Evolutionary conservation across 2,329 filamentous ascomycete genomes (phyloP), one percentile per base, ranked within the genome.

Genomic region (Trichophyton simii): DNA sequence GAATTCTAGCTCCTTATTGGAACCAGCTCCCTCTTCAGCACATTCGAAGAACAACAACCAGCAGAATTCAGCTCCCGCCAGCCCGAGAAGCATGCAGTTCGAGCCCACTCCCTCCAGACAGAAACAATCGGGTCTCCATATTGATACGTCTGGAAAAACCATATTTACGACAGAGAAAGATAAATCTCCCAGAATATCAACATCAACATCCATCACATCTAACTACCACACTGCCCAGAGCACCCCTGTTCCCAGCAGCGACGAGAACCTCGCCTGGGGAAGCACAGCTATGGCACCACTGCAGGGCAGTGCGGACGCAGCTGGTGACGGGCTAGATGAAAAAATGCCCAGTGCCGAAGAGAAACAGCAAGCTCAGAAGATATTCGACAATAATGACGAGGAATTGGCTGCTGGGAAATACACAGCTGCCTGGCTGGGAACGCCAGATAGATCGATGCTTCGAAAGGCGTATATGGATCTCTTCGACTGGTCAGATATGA

Each of bases 391-490:
- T 63, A 70, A 72, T 55, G 91, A 96, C 70, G 86, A 89, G 59
- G 86, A 89, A 58, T 87, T 91, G 63, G 85, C 94, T 22, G 81
- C 82, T 46, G 91, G 89, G 69, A 84, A 87, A 36, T 87, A 87
- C 70, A 90, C 91, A 15, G 91, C 91, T 28, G 83, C 90, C 31
- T 95, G 90, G 86, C 86, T 96, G 75, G 94, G 94, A 67, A 81
- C 79, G 13, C 72, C 78, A 6, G 76, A 80, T 50, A 82, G 82
- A 67, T 76, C 75, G 48, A 75, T 76, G 61, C 77, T 82, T n/a
- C 75, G 85, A 57, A 79, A 80, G 66, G 92, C 92, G 0, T 99
- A 96, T 73, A 95, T 99, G 87, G 86, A 90, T 63, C 78, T 96
- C 9, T 96, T 92, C 71, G 87, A 96, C 71, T 97, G 94, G 77